phyloP scores from a whole-genome alignment of 805 yeast species.

The Kluyveromyces nonfermentans region DNA sequence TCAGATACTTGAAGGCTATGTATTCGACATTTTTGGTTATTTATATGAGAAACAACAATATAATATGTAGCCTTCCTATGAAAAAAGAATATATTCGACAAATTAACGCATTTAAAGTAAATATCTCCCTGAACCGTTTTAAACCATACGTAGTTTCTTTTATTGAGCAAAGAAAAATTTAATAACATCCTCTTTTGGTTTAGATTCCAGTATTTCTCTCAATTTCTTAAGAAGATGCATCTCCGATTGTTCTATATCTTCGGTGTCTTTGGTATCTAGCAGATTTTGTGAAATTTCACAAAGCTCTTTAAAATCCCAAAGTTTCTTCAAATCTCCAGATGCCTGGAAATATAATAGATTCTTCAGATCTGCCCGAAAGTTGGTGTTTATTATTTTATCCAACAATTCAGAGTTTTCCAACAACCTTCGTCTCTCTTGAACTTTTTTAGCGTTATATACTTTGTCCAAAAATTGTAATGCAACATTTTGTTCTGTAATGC shows the following conservation, averaged over 20 bases:
- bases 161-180: conserved; percentile 39
- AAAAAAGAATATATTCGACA: background rate
- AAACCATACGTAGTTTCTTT: conserved; percentile 2
- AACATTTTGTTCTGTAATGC: conserved; percentile 19
- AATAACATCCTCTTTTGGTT: conserved; percentile 60
- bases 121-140: background rate
- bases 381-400: conserved; percentile 24
- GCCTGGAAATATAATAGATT: conserved; percentile 32
- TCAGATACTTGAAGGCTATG: background rate
- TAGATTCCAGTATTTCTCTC: conserved; percentile 51
- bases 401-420: conserved; percentile 28
- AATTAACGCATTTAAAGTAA: background rate
- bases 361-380: conserved; percentile 11
- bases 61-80: background rate
- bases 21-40: background rate
- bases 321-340: conserved; percentile 24
- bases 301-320: conserved; percentile 39
- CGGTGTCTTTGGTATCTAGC: conserved; percentile 6
- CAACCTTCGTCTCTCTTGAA: conserved; percentile 29
- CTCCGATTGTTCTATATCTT: conserved; percentile 30
- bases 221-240: conserved; percentile 43
- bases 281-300: conserved; percentile 33
- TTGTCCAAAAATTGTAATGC: conserved; percentile 22
- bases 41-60: background rate
- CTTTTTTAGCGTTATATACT: conserved; percentile 31